Evolutionary conservation across 805 yeast genomes (phyloP), one percentile per base, ranked within the genome.

Genomic region (Tetrapisispora taiwanensis): DNA sequence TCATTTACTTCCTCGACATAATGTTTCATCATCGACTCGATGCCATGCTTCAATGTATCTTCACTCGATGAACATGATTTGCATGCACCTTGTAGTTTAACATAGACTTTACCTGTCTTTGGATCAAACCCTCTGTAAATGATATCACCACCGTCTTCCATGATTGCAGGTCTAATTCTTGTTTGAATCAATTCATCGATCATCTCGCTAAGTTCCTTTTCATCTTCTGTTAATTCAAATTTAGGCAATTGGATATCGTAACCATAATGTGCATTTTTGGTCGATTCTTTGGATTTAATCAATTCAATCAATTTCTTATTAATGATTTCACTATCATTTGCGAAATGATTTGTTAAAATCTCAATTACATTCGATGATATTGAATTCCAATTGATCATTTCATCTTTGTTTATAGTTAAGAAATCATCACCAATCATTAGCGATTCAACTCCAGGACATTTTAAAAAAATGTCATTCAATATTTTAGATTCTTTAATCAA

Each of bases 141-240:
- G 49, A 92, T 81, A 59, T 92, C 97, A 30, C 99, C 99, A 49
- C 99, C 99, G 58, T 92, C 99, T 57, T 92, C 99, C 67, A 88
- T 95, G 46, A 92, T 88, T 1, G 97, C 96, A 1, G 99, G 99
- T 58, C 96, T 80, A 42, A 92, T 89, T 60, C 97, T 79, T 1
- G 98, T 92, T 48, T 84, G 94, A 45, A 94, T 81, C 45, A 92
- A 72, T 59, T 92, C 97, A 54, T 87, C 84, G 56, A 92, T 87
- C 83, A 89, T 83, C 27, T 84, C 79, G 36, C 87, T 83, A 1
- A 87, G 76, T 65, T 90, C 97, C 43, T 75, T 72, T 46, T 83
- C 88, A 41, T 79, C 85, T 39, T 82, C 95, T 10, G 59, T 53
- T 37, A 62, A 48, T 33, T 59, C 58, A 34, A 60, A 62, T 34